Conservation (phyloP, 345 rosid genomes). For the Dipteronia dyeriana region DNA sequence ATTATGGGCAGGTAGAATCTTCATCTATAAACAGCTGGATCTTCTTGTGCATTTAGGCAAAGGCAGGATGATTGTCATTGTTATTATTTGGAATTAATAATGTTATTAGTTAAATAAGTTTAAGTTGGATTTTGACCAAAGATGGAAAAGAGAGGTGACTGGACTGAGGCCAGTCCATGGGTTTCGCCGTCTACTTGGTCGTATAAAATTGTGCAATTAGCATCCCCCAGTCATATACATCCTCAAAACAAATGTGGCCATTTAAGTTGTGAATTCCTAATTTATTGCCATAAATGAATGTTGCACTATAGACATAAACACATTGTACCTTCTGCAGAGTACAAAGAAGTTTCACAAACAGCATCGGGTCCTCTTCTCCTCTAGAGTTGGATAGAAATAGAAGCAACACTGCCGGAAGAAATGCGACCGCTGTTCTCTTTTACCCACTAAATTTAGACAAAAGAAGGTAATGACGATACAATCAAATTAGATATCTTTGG, state of each 20-base stretch:
- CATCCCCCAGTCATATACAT: neutral
- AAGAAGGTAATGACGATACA: slow-evolving; percentile 13
- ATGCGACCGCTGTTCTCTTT: slow-evolving; percentile 83
- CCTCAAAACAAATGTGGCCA: neutral
- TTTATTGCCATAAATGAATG: neutral
- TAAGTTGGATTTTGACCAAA: no score
- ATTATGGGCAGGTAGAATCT: neutral
- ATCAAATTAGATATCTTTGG: slow-evolving; percentile 14
- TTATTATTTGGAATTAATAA: no score
- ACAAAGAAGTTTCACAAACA: slow-evolving; percentile 76
- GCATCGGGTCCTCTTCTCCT: slow-evolving; percentile 93
- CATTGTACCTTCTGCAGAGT: slow-evolving; percentile 67
- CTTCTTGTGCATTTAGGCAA: neutral
- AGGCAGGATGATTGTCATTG: neutral
- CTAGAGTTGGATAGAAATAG: slow-evolving; percentile 75
- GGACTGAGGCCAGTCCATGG: neutral
- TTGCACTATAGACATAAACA: neutral
- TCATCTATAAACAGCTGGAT: neutral
- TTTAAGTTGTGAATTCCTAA: no score
- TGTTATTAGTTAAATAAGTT: no score
- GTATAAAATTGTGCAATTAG: no score
- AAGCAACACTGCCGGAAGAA: slow-evolving; percentile 65
- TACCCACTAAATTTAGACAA: slow-evolving; percentile 67
- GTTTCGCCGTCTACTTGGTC: neutral
- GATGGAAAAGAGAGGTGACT: neutral